phyloP scores from a whole-genome alignment of 106 monocot genomes.

The Gastrodia elata region DNA sequence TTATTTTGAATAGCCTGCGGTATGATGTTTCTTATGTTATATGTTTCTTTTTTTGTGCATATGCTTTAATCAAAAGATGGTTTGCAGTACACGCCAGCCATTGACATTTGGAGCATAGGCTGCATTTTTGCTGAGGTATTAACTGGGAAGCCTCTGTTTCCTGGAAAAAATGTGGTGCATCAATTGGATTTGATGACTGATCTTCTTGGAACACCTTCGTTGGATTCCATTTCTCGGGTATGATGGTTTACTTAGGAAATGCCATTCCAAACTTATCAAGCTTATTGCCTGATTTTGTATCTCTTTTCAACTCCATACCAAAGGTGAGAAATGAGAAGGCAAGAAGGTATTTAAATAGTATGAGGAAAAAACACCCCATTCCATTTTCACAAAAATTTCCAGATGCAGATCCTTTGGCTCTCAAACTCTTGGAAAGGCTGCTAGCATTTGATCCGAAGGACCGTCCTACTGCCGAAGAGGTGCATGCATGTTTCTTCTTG shows the following conservation, averaged over 20 bases:
- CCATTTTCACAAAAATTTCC: constrained; percentile 76
- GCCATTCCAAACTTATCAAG: background rate
- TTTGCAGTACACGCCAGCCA: constrained; percentile 86
- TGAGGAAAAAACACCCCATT: constrained; percentile 67
- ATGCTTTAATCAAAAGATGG: background rate
- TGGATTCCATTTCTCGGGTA: constrained; percentile 82
- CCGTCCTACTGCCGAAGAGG: constrained; percentile 85
- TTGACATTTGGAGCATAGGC: constrained; percentile 96
- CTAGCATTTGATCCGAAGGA: constrained; percentile 88
- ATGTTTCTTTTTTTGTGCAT: constrained; percentile 4
- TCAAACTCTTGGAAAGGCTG: constrained; percentile 68
- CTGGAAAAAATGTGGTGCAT: constrained; percentile 91
- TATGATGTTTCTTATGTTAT: constrained; percentile 11
- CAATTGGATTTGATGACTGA: constrained; percentile 73
- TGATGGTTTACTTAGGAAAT: constrained; percentile 3
- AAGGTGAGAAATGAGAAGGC: constrained; percentile 92
- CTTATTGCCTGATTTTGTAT: background rate
- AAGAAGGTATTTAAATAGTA: constrained; percentile 69
- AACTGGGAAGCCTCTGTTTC: constrained; percentile 80
- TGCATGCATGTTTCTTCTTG: constrained; percentile 11
- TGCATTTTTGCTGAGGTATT: constrained; percentile 94
- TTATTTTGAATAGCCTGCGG: constrained; percentile 15
- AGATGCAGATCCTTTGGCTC: constrained; percentile 76
- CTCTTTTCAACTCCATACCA: background rate
- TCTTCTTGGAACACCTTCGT: constrained; percentile 80